Base-by-base conservation (phyloP, 768 basidiomycete species). In the Trametes punicea region DNA sequence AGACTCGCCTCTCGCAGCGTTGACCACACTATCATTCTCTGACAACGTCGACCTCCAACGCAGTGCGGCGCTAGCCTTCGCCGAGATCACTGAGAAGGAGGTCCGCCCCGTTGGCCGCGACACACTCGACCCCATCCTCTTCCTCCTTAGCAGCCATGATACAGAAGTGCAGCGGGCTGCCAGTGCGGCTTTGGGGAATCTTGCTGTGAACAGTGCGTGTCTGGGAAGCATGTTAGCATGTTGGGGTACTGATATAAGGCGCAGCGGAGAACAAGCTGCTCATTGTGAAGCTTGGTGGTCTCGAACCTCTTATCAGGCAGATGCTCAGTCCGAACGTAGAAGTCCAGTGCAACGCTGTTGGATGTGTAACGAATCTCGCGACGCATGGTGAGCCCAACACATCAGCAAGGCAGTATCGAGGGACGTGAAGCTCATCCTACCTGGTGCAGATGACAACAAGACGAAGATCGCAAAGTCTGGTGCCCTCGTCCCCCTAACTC, bases 401-500 rank as follows among this genome's bases (percentile, higher is more conserved):
- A 30, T 55, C 33, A 46, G 11, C 29, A 51, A 10, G 10, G 8
- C 13, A 16, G 2, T 39, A 15, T 10, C 23, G 0, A 16, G 13
- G 2, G 29, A 9, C 27, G 34, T 4, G 2, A n/a, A 5, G 9
- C 38, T 46, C 9, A 23, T 26, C 11, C 31, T 6, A 11, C 26
- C 9, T n/a, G 21, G 49, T 62, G 13, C 60, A 97, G 95, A 99
- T 67, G 97, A 99, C 71, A 99, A 99, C 81, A 99, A 99, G 81
- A 97, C 93, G 47, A 97, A 96, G 81, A 99, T 99, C 54, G 97
- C 97, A 36, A 98, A 98, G 80, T 97, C 94, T 9, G 97, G 97
- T 42, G 97, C 97, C n/a, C 79, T 99, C 51, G 93, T 97, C 20
- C 97, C 97, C 21, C 83, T 99, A 33, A 98, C 97, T 40, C 83